Conservation (phyloP, 75 land plant genomes). For the Larix kaempferi region DNA sequence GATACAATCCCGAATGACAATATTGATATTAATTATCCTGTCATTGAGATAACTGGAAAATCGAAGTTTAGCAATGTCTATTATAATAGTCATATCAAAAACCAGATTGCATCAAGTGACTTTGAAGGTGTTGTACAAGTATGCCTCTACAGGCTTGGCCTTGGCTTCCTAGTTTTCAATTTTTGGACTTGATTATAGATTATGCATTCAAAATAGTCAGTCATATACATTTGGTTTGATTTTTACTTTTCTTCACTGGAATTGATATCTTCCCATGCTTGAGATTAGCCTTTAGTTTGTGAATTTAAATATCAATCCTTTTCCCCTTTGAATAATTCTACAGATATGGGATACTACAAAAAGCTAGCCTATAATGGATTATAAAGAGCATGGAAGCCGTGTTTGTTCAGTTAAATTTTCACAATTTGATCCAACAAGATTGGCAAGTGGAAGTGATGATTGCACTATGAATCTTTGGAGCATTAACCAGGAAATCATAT, state of each 20-base stretch:
- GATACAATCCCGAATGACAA: slow-evolving; percentile 53
- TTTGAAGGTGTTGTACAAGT: slow-evolving; percentile 87
- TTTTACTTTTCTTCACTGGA: not conserved
- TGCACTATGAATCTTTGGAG: slow-evolving; percentile 83
- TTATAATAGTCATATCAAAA: slow-evolving; percentile 83
- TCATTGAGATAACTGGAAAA: slow-evolving; percentile 66
- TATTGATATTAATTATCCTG: slow-evolving; percentile 80
- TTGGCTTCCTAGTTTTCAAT: not conserved
- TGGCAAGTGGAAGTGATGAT: slow-evolving; percentile 82
- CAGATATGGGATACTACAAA: slow-evolving; percentile 78
- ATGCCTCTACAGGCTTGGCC: not conserved
- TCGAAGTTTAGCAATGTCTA: slow-evolving; percentile 75
- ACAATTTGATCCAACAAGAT: slow-evolving; percentile 67
- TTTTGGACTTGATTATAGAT: not conserved
- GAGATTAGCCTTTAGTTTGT: not conserved
- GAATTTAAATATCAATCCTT: not conserved
- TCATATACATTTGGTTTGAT: not conserved
- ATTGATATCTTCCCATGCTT: not conserved
- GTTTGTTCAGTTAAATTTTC: slow-evolving; percentile 88
- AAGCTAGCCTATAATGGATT: slow-evolving; percentile 52
- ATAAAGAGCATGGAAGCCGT: slow-evolving; percentile 78
- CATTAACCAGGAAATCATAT: slow-evolving; percentile 85
- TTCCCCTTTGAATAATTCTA: not conserved
- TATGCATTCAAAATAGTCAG: not conserved
- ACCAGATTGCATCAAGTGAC: slow-evolving; percentile 86